These are phyloP conservation scores for Aristolochia californica DNA, from an alignment of 164 flowering plant genomes.

Conservation along the genomic window DNA sequence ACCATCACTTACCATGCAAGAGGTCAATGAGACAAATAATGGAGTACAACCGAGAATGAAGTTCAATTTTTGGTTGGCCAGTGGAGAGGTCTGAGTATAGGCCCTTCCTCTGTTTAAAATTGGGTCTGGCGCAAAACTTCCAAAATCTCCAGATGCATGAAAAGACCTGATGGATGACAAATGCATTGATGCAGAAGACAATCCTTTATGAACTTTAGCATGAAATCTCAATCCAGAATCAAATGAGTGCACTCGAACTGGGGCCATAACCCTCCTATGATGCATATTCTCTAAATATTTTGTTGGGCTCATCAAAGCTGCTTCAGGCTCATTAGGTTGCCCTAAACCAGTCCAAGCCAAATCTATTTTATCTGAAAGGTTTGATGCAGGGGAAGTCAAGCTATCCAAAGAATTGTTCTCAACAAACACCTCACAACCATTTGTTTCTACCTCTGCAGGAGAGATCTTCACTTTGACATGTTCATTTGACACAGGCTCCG, in stretches of 20 bases:
- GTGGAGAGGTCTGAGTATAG: conserved; percentile 33
- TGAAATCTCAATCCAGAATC: conserved; percentile 76
- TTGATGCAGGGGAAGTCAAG: conserved; percentile 34
- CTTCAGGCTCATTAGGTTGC: conserved; percentile 21
- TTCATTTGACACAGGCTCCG: conserved; percentile 13
- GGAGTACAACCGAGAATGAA: conserved; percentile 29
- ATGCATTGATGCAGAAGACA: conserved; percentile 44
- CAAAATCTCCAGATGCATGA: conserved; percentile 79
- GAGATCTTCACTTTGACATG: neutral
- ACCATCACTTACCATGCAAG: conserved; percentile 52
- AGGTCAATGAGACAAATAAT: conserved; percentile 43
- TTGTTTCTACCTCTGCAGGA: conserved; percentile 13
- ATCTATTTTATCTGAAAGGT: conserved; percentile 82
- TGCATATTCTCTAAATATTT: conserved; percentile 29
- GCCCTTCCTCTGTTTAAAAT: conserved; percentile 36
- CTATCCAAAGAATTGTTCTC: conserved; percentile 18
- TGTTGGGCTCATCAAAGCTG: conserved; percentile 14
- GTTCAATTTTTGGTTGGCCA: conserved; percentile 41
- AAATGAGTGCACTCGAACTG: conserved; percentile 76
- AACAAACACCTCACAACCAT: conserved; percentile 23
- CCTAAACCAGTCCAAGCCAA: conserved; percentile 83
- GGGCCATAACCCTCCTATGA: conserved; percentile 31
- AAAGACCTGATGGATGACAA: conserved; percentile 61
- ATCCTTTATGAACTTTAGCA: conserved; percentile 41
- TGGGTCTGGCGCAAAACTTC: conserved; percentile 64